Conservation (phyloP, 116 monocot species). For the Phalaenopsis hybrid region DNA sequence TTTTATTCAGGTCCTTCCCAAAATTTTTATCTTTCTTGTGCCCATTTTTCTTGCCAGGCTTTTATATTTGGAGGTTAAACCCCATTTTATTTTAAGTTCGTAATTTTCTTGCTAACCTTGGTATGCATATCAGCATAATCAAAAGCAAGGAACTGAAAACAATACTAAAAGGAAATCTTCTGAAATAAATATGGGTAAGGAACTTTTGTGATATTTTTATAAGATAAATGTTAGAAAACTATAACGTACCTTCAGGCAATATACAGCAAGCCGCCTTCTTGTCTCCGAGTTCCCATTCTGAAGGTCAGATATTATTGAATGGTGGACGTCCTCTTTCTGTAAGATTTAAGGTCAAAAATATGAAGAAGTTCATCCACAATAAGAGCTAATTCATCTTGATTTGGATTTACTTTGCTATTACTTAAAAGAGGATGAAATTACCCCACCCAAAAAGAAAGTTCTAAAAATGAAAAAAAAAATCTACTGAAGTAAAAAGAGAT, state of each 20-base stretch:
- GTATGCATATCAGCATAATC: neutral
- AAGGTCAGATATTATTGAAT: conserved; percentile 99
- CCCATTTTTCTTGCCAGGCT: neutral
- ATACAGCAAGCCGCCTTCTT: conserved; percentile 93
- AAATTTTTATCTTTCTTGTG: neutral
- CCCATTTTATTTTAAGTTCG: no score
- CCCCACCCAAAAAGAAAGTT: no score
- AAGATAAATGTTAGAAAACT: neutral
- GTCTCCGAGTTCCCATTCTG: conserved; percentile 95
- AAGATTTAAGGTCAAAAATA: no score
- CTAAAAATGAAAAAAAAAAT: no score
- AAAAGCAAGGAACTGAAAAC: neutral
- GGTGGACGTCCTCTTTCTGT: conserved; percentile 99
- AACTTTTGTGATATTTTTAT: neutral
- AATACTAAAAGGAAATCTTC: neutral
- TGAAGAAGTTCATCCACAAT: no score
- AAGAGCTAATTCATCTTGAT: no score
- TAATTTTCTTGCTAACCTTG: neutral
- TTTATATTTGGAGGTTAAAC: neutral
- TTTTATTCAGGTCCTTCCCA: neutral
- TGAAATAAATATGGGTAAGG: neutral
- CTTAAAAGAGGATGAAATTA: no score
- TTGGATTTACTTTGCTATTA: no score
- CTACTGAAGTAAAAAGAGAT: no score
- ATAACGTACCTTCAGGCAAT: conserved; percentile 82